Base-by-base conservation (phyloP, 2,329 filamentous ascomycete species). In the Aspergillus spinulosporus region DNA sequence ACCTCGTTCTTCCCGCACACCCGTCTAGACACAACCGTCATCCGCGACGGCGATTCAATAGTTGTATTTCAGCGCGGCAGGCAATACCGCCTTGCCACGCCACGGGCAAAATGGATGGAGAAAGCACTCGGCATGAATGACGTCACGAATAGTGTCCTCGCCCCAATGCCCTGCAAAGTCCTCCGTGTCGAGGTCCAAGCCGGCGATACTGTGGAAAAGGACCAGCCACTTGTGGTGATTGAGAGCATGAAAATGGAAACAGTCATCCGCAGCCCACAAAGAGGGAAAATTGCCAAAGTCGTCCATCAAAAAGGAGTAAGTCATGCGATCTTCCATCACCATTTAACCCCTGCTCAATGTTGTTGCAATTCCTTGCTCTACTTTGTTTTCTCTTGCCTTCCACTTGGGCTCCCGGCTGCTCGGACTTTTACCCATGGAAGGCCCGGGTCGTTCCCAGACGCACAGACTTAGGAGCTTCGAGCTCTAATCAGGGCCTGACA, bases 91-190 rank as follows among this genome's bases (percentile, higher is more conserved):
- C 72, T 88, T 3, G 73, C 76, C 7, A 73, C 84, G 21, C 77
- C 80, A 0, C 73, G 78, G 44, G 92, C 93, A 0, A 79, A 80
- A 44, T 99, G 92, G 92, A 88, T 89, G 56, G 89, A 92, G 65
- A 93, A 95, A 74, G 92, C 91, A 0, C 80, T 97, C 5, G 92
- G 93, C 0, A 77, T 89, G 60, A 92, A 90, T 71, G 90, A 96
- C 68, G 82, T 83, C 0, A 81, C 86, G 5, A 92, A 93, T 58
- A 94, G 88, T 52, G 91, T 97, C 1, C 81, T 90, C 26, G 91
- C 94, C 21, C 94, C 94, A 0, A 99, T 99, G 94, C 94, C 94
- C 1, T 97, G 94, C 76, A 97, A 97, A 77, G 88, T 99, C 28
- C 77, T 99, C 59, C 86, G 90, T 62, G 94, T 97, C 47, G 90